Percentiles rank a stretch among this genome's conserved stretches.
Conservation (phyloP, 345 rosid species). For the Carallia brachiata region DNA sequence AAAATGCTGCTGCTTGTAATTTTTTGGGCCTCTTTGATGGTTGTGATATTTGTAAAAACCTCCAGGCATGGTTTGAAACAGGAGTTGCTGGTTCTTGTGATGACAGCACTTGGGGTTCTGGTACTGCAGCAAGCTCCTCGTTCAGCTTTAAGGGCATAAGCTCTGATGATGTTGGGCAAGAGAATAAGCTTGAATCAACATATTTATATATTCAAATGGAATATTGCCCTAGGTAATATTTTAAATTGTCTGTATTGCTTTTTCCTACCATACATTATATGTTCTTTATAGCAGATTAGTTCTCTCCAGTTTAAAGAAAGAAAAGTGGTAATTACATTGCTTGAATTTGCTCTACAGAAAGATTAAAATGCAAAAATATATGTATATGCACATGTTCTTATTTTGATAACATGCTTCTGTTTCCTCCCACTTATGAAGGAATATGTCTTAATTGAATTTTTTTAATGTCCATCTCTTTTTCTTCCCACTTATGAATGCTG, state of each 20-base stretch:
- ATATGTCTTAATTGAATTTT: too few species aligned
- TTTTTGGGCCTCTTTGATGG: slow-evolving; percentile 14
- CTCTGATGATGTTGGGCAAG: slow-evolving; percentile 60
- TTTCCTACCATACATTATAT: not conserved
- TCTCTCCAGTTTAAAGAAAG: slow-evolving; percentile 1
- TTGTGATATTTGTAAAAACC: slow-evolving; percentile 32
- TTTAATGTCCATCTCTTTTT: too few species aligned
- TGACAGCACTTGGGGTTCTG: slow-evolving; percentile 68
- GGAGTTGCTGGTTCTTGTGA: slow-evolving; percentile 67
- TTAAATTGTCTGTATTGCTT: not conserved
- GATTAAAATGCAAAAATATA: not conserved
- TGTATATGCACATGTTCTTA: too few species aligned
- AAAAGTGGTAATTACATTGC: not conserved
- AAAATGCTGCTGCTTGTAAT: not conserved
- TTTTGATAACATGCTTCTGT: not conserved
- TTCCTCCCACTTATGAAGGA: too few species aligned
- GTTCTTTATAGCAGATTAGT: not conserved
- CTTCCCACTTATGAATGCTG: too few species aligned
- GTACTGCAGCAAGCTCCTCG: slow-evolving; percentile 66
- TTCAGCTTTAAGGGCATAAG: slow-evolving; percentile 54
- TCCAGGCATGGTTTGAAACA: slow-evolving; percentile 96
- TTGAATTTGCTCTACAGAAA: too few species aligned
- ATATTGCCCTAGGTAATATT: slow-evolving; percentile 79
- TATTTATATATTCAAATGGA: slow-evolving; percentile 97
- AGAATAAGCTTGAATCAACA: slow-evolving; percentile 67